These are phyloP conservation scores for Panicum miliaceum DNA, from an alignment of 176 grass and related monocot genomes.

Conservation along the genomic window DNA sequence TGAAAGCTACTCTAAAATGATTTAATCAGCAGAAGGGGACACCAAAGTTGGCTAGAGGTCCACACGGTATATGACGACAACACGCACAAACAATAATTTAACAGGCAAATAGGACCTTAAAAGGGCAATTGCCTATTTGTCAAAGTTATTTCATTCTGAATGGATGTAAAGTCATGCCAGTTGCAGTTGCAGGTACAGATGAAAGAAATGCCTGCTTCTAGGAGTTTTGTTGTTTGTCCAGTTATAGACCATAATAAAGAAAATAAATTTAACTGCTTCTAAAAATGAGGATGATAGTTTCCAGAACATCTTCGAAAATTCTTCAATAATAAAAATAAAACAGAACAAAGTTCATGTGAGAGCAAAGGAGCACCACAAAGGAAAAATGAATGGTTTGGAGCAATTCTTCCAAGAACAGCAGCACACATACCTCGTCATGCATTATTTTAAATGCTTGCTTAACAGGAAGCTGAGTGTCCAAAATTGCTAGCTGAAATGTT, in stretches of 20 bases:
- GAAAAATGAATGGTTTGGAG: neutral
- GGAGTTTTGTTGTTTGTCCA: slow-evolving; percentile 9
- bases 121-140: neutral
- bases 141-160: slow-evolving; percentile 16
- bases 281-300: neutral
- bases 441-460: slow-evolving; percentile 80
- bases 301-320: neutral
- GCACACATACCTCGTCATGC: slow-evolving; percentile 62
- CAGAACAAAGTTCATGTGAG: neutral
- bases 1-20: slow-evolving; percentile 3
- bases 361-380: slow-evolving; percentile 29
- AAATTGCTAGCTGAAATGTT: slow-evolving; percentile 61
- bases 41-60: slow-evolving; percentile 25
- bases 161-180: neutral
- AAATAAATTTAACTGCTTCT: neutral
- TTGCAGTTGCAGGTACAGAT: neutral
- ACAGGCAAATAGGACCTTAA: slow-evolving; percentile 2
- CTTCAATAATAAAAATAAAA: slow-evolving; percentile 6
- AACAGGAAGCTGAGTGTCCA: slow-evolving; percentile 63
- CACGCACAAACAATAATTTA: neutral
- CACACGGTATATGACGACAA: neutral
- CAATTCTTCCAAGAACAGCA: neutral
- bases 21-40: neutral
- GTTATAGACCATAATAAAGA: slow-evolving; percentile 4
- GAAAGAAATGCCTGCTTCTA: slow-evolving; percentile 27